A percentile compares a stretch with the other conserved stretches of the same genome.
Evolutionary conservation across 371 early-diverging fungal genomes (phyloP).

Genomic region (Apophysomyces sp.): DNA sequence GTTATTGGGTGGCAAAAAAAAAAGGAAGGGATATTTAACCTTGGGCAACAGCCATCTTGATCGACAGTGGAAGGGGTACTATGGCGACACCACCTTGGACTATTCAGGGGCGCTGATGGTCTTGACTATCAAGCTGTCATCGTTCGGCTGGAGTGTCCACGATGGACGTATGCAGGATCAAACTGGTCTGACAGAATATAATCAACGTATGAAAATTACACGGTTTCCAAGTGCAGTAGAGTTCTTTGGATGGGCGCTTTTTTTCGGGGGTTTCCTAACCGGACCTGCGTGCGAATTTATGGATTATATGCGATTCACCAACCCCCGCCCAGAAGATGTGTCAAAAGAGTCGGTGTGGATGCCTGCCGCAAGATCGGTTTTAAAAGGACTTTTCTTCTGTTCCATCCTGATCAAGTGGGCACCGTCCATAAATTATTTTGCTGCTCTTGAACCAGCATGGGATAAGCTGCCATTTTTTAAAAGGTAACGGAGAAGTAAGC

Average conservation of each 20-base stretch:
- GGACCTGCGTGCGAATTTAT: conserved; percentile 81
- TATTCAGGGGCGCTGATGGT: conserved; percentile 87
- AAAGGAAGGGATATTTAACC: neutral
- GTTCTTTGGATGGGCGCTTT: conserved; percentile 81
- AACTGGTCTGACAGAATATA: conserved; percentile 52
- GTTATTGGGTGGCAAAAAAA: neutral
- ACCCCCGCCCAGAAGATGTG: conserved; percentile 24
- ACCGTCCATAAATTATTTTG: conserved; percentile 38
- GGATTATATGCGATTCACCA: conserved; percentile 59
- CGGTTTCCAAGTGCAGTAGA: conserved; percentile 68
- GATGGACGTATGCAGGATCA: conserved; percentile 48
- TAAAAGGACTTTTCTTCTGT: conserved; percentile 38
- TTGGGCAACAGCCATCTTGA: conserved; percentile 49
- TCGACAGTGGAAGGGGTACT: conserved; percentile 44
- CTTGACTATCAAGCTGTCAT: conserved; percentile 81
- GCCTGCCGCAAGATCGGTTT: conserved; percentile 3
- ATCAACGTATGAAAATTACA: conserved; percentile 52
- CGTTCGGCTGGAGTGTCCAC: conserved; percentile 77
- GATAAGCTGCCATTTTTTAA: conserved; percentile 15
- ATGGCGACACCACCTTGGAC: conserved; percentile 57
- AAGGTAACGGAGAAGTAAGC: conserved; percentile 18
- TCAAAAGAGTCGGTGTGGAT: neutral
- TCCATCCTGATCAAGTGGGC: conserved; percentile 28
- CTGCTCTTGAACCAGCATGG: conserved; percentile 31
- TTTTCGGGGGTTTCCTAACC: conserved; percentile 77